These are phyloP conservation scores for Aspergillus mulundensis DNA, from an alignment of 495 filamentous ascomycete genomes.

Conservation along the genomic window DNA sequence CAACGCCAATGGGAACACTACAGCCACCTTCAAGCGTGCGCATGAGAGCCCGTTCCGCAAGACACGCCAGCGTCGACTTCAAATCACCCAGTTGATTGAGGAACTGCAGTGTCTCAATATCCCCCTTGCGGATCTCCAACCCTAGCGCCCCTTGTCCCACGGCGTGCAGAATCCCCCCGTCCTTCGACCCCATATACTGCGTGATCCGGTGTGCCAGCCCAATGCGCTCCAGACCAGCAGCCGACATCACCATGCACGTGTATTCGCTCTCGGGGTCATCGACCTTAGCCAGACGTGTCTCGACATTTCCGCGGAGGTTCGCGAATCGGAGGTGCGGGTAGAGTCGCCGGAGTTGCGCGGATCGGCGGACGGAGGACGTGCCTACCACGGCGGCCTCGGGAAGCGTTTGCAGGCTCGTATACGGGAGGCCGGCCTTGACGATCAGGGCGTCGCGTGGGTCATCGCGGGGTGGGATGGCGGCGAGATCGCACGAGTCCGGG, in stretches of 20 bases:
- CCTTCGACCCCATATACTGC: constrained; percentile 57
- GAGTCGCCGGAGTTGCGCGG: constrained; percentile 63
- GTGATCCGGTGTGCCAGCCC: constrained; percentile 59
- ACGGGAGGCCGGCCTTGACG: constrained; percentile 30
- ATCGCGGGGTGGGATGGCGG: constrained; percentile 58
- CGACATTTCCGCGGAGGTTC: constrained; percentile 76
- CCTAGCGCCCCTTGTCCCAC: constrained; percentile 81
- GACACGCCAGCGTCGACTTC: constrained; percentile 51
- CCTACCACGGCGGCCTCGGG: constrained; percentile 70
- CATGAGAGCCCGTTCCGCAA: constrained; percentile 71
- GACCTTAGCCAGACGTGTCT: constrained; percentile 71
- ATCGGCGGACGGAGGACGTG: constrained; percentile 71
- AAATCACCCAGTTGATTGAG: constrained; percentile 48
- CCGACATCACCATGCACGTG: constrained; percentile 69
- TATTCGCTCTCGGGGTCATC: constrained; percentile 60
- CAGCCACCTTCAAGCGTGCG: constrained; percentile 80
- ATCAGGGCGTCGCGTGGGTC: constrained; percentile 36
- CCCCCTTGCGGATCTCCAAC: constrained; percentile 66
- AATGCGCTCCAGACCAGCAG: constrained; percentile 67
- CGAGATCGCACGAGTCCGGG: constrained; percentile 51
- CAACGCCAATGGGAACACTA: constrained; percentile 77
- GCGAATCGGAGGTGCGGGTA: constrained; percentile 65
- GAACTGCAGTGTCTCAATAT: constrained; percentile 49
- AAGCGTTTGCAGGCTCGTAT: constrained; percentile 56
- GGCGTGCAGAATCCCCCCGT: constrained; percentile 69